Evolutionary conservation across 2,329 filamentous ascomycete species (phyloP).

Genomic region (Cylindrodendrum hubeiense): DNA sequence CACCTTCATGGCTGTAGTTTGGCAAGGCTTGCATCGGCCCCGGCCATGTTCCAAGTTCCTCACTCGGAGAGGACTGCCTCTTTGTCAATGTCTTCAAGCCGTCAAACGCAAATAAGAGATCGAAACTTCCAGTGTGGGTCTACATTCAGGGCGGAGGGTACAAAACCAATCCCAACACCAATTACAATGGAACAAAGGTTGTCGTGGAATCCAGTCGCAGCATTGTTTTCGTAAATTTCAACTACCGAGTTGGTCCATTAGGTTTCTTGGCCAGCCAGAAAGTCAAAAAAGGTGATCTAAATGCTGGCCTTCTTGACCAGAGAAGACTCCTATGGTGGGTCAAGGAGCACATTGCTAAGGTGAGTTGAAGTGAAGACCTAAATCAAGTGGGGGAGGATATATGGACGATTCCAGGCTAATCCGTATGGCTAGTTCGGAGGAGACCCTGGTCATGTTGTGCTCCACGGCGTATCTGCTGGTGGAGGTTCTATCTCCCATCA

Average conservation of each 20-base stretch:
- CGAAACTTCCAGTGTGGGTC: conserved; percentile 12
- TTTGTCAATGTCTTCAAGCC: conserved; percentile 11
- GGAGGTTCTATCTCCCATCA: conserved; percentile 1
- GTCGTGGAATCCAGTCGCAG: neutral
- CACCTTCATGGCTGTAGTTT: too few relatives aligned
- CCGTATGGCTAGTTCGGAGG: conserved; percentile 1
- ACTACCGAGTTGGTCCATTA: conserved; percentile 12
- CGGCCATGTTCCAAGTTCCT: neutral
- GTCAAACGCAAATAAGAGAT: neutral
- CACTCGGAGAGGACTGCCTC: conserved; percentile 7
- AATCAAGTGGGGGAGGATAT: too few relatives aligned
- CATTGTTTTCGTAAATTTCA: conserved; percentile 7
- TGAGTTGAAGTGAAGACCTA: neutral
- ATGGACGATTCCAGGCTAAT: neutral
- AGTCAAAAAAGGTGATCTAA: conserved; percentile 4
- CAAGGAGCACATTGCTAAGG: conserved; percentile 3
- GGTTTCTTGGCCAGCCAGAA: conserved; percentile 4
- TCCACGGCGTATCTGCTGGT: conserved; percentile 6
- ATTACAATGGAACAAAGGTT: conserved; percentile 7
- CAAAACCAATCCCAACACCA: neutral
- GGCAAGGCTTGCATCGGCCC: neutral
- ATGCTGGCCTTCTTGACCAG: conserved; percentile 9
- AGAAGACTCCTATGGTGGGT: neutral
- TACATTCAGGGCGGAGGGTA: conserved; percentile 8
- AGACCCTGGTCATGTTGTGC: conserved; percentile 1